Evolutionary conservation across 352 stramenopile species (phyloP).

Genomic region (Thalassiosira delicatula): DNA sequence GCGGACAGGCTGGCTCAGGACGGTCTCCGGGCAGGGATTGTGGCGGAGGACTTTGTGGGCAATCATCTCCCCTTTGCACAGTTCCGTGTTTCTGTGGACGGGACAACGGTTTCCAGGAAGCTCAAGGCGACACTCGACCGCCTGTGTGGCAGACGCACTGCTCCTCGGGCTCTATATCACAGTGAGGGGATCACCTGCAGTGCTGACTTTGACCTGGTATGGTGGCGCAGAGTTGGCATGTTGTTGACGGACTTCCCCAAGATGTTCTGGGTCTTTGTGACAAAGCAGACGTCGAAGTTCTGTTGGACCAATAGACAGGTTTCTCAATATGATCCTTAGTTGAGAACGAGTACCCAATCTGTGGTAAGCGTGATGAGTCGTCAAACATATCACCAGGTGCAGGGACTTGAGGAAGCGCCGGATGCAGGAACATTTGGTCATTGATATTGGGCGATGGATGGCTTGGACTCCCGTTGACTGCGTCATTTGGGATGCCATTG

Average conservation of each 20-base stretch:
- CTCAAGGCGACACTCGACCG: neutral
- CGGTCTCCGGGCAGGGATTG: neutral
- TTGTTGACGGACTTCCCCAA: neutral
- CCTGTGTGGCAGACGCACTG: slow-evolving; percentile 2
- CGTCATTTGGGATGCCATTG: neutral
- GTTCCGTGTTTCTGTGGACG: neutral
- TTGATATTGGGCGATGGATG: neutral
- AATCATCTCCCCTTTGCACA: slow-evolving; percentile 20
- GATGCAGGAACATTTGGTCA: neutral
- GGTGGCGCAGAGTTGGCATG: slow-evolving; percentile 29
- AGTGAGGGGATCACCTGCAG: slow-evolving; percentile 10
- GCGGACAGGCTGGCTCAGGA: slow-evolving; percentile 16
- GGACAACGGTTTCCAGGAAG: slow-evolving; percentile 6
- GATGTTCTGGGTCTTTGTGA: slow-evolving; percentile 28
- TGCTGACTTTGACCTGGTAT: slow-evolving; percentile 13
- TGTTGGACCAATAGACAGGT: slow-evolving; percentile 25
- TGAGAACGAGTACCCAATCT: neutral
- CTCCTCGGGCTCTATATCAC: neutral
- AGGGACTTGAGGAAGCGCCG: neutral
- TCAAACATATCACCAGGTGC: neutral
- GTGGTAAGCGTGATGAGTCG: neutral
- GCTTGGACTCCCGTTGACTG: neutral
- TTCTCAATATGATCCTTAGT: neutral
- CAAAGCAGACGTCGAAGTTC: slow-evolving; percentile 33
- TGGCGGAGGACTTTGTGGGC: neutral